Base-by-base conservation (phyloP, 352 stramenopile genomes). In the Bremia lactucae region DNA sequence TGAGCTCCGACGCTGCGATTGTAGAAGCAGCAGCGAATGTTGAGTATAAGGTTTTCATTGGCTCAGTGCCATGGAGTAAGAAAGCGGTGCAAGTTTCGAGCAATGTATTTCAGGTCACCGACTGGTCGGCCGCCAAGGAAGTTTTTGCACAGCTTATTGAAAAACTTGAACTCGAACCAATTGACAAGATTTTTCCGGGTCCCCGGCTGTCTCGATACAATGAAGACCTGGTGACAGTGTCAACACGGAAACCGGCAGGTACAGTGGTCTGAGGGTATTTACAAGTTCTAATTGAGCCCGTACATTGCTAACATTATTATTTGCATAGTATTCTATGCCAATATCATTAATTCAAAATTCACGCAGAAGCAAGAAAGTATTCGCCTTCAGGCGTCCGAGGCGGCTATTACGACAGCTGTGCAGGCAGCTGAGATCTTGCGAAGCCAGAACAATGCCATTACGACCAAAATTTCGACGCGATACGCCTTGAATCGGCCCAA, bases 281-380 rank as follows among this genome's bases (percentile, higher is more conserved):
- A n/a, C 11, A 46, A 16, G 7, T 5, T 40, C 16, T 9, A 11
- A 25, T 19, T 1, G 13, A 28, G 6, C 14, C 11, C 11, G 9
- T 6, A 11, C 18, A 46, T 16, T 19, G n/a, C 50, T 59, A 49
- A 59, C 20, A 2, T 13, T 20, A 23, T 37, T n/a, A 18, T 29
- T 28, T 22, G 19, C 18, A 23, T 37, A 85, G 75, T 68, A 28
- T 87, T 88, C 52, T 88, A 88, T 42, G 76, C 71, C 14, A 86
- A 77, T 43, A 77, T 87, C 41, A 78, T 88, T 50, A 83, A 65
- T 49, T 83, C 69, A 41, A 88, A 88, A 59, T 85, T 88, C 38
- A 62, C 54, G 34, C 76, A 88, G 36, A 75, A 81, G 43, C 72
- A 85, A 35, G 57, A 76, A 24, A 68, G 38, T 7, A 45, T 88